Evolutionary conservation across 2,329 filamentous ascomycete genomes (phyloP).

Genomic region (Trichoderma atroviride): DNA sequence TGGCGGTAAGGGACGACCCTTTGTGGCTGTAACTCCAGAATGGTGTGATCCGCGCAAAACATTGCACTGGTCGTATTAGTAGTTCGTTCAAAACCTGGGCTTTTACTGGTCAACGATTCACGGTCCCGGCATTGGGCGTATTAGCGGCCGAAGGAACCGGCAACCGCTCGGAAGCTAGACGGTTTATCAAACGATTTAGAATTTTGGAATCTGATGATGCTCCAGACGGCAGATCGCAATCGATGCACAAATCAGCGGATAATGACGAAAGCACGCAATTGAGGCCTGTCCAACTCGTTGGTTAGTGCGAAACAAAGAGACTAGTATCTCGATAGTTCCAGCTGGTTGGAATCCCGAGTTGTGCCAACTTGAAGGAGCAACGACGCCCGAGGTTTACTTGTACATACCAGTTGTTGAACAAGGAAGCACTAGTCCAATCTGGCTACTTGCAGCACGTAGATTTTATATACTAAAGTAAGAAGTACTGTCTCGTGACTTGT

Average conservation of each 20-base stretch:
- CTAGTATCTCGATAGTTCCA: not conserved
- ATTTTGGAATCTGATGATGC: not conserved
- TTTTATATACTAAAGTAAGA: no score
- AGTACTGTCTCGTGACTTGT: no score
- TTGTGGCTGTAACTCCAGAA: not conserved
- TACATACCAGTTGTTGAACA: not conserved
- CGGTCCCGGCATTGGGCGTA: not conserved
- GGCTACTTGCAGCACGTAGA: no score
- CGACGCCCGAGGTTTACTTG: not conserved
- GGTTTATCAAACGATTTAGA: not conserved
- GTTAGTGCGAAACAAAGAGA: not conserved
- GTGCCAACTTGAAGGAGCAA: not conserved
- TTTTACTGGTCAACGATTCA: not conserved
- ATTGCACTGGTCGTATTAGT: not conserved
- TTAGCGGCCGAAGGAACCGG: not conserved
- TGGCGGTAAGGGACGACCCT: not conserved
- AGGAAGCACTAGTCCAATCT: not conserved
- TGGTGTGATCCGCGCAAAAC: slow-evolving; percentile 5
- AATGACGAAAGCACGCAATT: not conserved
- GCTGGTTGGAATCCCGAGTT: not conserved
- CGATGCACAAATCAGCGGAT: not conserved
- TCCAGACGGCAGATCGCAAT: not conserved
- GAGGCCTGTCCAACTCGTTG: not conserved
- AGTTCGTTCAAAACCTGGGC: not conserved
- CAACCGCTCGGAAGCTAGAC: not conserved